These are phyloP conservation scores for Arctium lappa DNA, from an alignment of 129 eudicot genomes.

Conservation along the genomic window DNA sequence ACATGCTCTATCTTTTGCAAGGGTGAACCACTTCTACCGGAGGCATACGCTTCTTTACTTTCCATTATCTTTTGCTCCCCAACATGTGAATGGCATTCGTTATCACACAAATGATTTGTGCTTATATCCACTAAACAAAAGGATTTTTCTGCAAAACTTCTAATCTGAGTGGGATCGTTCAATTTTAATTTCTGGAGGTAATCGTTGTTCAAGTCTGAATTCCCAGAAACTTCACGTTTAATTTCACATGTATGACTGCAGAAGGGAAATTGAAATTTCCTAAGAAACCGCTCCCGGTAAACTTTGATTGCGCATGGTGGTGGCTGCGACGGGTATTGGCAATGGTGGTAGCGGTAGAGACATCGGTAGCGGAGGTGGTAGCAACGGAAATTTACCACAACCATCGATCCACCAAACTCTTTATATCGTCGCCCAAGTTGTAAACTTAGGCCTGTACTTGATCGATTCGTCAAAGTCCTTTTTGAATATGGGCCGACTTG, in stretches of 20 bases:
- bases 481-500: too few relatives aligned
- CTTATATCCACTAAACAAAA: constrained; percentile 26
- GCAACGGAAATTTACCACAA: too few relatives aligned
- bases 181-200: constrained; percentile 12
- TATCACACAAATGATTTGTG: constrained; percentile 20
- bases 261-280: constrained; percentile 1
- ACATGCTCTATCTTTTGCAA: constrained; percentile 66
- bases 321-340: too few relatives aligned
- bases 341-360: too few relatives aligned
- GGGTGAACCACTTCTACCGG: constrained; percentile 69
- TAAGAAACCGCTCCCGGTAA: constrained; percentile 27
- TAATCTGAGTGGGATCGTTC: background rate
- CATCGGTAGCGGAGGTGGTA: too few relatives aligned
- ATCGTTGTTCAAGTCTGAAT: background rate
- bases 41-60: constrained; percentile 64
- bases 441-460: too few relatives aligned
- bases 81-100: constrained; percentile 31
- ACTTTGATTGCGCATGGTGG: too few relatives aligned
- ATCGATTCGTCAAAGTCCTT: too few relatives aligned
- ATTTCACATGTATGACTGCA: constrained; percentile 8
- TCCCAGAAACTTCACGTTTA: background rate
- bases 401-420: too few relatives aligned
- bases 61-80: constrained; percentile 54
- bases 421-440: too few relatives aligned
- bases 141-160: constrained; percentile 18